Conservation (phyloP, 768 basidiomycete species). For the Fomitopsis pulvina region DNA sequence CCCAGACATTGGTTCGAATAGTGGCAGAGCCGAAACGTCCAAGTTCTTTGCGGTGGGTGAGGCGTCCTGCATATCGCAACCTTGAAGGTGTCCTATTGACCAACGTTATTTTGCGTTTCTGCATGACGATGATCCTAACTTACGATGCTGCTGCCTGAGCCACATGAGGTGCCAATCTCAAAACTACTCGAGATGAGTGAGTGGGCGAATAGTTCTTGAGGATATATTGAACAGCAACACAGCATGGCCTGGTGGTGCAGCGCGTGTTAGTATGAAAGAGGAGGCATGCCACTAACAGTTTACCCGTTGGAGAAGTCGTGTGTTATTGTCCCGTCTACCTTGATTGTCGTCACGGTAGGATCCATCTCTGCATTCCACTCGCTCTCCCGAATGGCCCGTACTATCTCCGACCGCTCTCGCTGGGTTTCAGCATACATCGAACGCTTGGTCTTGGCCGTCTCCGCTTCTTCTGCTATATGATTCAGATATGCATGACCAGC, state of each 20-base stretch:
- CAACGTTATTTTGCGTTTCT: not conserved
- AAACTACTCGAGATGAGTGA: conserved; percentile 47
- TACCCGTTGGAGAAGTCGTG: conserved; percentile 74
- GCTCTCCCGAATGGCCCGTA: conserved; percentile 59
- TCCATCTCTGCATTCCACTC: conserved; percentile 80
- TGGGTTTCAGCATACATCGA: conserved; percentile 92
- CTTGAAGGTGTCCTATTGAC: conserved; percentile 35
- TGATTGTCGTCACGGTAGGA: conserved; percentile 52
- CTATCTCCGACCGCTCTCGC: conserved; percentile 58
- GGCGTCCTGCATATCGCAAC: conserved; percentile 58
- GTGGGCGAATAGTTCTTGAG: conserved; percentile 72
- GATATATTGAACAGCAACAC: conserved; percentile 44
- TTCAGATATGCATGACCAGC: conserved; percentile 62
- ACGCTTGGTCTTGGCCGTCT: conserved; percentile 60
- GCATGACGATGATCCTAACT: not conserved
- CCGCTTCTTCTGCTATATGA: conserved; percentile 51
- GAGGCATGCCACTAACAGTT: conserved; percentile 20
- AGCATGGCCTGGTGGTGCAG: conserved; percentile 49
- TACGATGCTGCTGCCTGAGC: conserved; percentile 10
- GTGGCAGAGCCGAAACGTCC: conserved; percentile 38
- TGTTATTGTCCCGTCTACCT: conserved; percentile 32
- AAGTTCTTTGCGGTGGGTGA: conserved; percentile 57
- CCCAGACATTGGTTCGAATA: conserved; percentile 50
- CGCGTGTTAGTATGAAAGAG: not conserved
- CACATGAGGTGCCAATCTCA: conserved; percentile 36